Evolutionary conservation across 441 rosid genomes (phyloP), one percentile per base, ranked within the genome.

Genomic region (Populus hybrid): DNA sequence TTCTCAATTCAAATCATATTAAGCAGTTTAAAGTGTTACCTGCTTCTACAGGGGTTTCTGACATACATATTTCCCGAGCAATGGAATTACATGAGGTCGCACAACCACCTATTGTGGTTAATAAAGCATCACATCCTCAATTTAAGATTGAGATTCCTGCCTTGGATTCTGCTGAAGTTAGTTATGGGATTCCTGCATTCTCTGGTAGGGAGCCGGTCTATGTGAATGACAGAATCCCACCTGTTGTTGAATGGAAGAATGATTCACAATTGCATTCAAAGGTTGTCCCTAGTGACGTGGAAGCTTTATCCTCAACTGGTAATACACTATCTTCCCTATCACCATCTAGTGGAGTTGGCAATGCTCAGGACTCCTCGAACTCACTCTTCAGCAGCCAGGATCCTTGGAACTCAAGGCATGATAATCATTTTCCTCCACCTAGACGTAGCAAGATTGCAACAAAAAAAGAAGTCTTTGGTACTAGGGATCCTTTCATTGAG

Each of bases 371-470:
- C 80, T 86, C 87, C 28, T 84, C 97, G 5, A 81, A 85, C 71
- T 89, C 94, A 36, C 86, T 92, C 75, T 92, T 90, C 84, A 86
- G 88, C 81, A 86, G 84, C 81, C 94, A 90, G 85, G 92, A 90
- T 82, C 93, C 93, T 61, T 90, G 92, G 91, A 87, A 84, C 82
- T 78, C 88, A 63, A 86, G 72, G 75, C 86, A 85, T 69, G 92
- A 86, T 71, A 36, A 79, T 75, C 88, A 83, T 69, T 82, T 88
- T 73, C 90, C 83, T 86, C 92, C 90, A 66, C 92, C 93, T 82
- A 85, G 73, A 79, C 94, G 92, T 69, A 79, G 46, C 82, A 90
- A 88, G 85, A 78, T 86, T 81, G 81, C 81, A 16, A 73, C 84
- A 32, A 86, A 79, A 73, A 89, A 79, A 79, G 93, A 87, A 57